Conservation (phyloP, 768 basidiomycete genomes). For the Podaxis sp. region DNA sequence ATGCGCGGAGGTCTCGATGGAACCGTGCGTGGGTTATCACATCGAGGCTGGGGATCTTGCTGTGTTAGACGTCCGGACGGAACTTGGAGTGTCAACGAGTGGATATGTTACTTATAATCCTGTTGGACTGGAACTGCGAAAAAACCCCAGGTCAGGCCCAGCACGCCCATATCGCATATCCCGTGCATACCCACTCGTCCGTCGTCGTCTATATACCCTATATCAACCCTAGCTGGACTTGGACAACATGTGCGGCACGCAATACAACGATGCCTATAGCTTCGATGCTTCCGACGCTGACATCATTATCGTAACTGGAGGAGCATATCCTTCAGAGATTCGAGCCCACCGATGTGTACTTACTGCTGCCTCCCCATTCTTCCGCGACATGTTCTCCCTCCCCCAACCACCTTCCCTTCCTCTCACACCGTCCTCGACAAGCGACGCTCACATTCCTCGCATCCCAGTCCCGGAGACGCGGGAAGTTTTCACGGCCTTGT, state of each 20-base stretch:
- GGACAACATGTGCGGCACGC: neutral
- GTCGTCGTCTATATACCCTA: neutral
- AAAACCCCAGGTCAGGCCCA: neutral
- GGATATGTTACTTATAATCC: slow-evolving; percentile 5
- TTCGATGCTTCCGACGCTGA: slow-evolving; percentile 42
- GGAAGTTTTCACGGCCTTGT: slow-evolving; percentile 40
- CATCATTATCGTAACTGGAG: slow-evolving; percentile 42
- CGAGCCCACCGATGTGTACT: slow-evolving; percentile 61
- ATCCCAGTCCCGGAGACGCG: slow-evolving; percentile 54
- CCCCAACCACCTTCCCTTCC: slow-evolving; percentile 37
- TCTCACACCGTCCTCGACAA: slow-evolving; percentile 33
- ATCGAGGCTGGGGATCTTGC: neutral
- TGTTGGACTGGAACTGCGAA: neutral
- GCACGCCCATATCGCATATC: neutral
- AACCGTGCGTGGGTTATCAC: slow-evolving; percentile 1
- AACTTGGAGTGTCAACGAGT: neutral
- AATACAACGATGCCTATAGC: neutral
- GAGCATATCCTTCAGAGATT: slow-evolving; percentile 40
- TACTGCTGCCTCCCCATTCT: slow-evolving; percentile 62
- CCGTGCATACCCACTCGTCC: neutral
- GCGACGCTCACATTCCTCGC: slow-evolving; percentile 30
- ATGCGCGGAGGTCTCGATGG: neutral
- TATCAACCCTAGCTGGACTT: neutral
- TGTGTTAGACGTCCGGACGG: slow-evolving; percentile 3
- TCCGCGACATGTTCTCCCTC: slow-evolving; percentile 64